A percentile compares a stretch with the other conserved stretches of the same genome.
Conservation (phyloP, 2,329 filamentous ascomycete species). For the Leptoxyphium fumago region DNA sequence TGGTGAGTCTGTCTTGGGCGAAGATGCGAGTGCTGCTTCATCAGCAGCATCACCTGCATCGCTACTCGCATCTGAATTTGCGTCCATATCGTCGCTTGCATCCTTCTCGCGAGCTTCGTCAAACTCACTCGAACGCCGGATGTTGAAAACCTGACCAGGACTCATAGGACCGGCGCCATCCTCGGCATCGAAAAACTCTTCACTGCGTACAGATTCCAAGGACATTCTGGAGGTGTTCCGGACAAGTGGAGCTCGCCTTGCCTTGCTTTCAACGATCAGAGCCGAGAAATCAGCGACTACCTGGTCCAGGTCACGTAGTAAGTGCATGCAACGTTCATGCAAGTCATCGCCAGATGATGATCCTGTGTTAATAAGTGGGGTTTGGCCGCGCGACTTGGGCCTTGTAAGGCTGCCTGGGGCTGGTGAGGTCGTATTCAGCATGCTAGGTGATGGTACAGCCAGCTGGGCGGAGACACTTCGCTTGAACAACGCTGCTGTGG, state of each 20-base stretch:
- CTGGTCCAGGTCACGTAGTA: conserved; percentile 72
- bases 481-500: conserved; percentile 29
- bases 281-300: conserved; percentile 71
- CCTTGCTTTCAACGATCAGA: conserved; percentile 65
- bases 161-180: conserved; percentile 35
- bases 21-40: conserved; percentile 6
- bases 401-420: conserved; percentile 21
- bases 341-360: conserved; percentile 37
- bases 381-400: conserved; percentile 17
- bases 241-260: conserved; percentile 44
- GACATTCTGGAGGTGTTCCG: conserved; percentile 42
- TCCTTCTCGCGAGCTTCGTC: conserved; percentile 47
- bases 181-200: conserved; percentile 92
- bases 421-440: conserved; percentile 14
- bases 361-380: conserved; percentile 6
- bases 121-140: conserved; percentile 57
- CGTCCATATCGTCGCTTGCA: conserved; percentile 32
- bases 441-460: conserved; percentile 30
- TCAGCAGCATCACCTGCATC: conserved; percentile 34
- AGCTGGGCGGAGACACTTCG: conserved; percentile 40
- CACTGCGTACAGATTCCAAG: conserved; percentile 64
- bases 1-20: conserved; percentile 7
- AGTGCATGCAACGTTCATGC: conserved; percentile 66
- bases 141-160: conserved; percentile 55
- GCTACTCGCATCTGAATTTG: conserved; percentile 50